These are phyloP conservation scores for Leucocoprinus leucothites DNA, from an alignment of 768 basidiomycete genomes.

Conservation along the genomic window DNA sequence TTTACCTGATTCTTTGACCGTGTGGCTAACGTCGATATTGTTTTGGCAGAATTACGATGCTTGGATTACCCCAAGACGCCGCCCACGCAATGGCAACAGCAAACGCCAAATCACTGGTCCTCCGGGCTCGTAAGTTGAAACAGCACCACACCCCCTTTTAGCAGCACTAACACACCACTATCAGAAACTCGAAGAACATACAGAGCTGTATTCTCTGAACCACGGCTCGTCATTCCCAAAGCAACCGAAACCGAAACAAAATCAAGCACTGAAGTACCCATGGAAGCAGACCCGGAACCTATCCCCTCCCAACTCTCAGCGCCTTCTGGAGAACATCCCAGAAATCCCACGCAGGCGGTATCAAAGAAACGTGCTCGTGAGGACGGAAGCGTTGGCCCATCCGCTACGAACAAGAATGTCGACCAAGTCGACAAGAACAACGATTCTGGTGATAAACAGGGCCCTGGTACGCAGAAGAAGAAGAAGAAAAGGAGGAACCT, in stretches of 20 bases:
- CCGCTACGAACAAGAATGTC: no score
- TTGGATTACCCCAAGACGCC: conserved; percentile 66
- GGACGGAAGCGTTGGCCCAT: not conserved
- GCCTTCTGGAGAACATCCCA: not conserved
- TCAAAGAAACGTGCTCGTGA: conserved; percentile 3
- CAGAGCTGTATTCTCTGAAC: conserved; percentile 76
- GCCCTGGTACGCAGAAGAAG: no score
- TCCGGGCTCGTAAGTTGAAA: conserved; percentile 67
- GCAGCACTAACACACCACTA: not conserved
- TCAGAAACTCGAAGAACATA: conserved; percentile 81
- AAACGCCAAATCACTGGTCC: conserved; percentile 60
- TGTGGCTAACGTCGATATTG: not conserved
- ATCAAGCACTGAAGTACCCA: not conserved
- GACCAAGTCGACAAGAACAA: no score
- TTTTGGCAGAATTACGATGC: no score
- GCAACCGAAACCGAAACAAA: not conserved
- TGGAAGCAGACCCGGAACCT: not conserved
- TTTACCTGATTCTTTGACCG: not conserved
- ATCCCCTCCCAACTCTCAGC: no score
- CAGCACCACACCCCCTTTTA: not conserved
- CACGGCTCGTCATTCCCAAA: conserved; percentile 56
- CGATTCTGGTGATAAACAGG: no score
- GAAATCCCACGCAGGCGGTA: not conserved
- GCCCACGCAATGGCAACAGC: conserved; percentile 62
- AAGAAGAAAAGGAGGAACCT: no score